Conservation (phyloP, 169 alveolate species). For the Eimeria maxima region DNA sequence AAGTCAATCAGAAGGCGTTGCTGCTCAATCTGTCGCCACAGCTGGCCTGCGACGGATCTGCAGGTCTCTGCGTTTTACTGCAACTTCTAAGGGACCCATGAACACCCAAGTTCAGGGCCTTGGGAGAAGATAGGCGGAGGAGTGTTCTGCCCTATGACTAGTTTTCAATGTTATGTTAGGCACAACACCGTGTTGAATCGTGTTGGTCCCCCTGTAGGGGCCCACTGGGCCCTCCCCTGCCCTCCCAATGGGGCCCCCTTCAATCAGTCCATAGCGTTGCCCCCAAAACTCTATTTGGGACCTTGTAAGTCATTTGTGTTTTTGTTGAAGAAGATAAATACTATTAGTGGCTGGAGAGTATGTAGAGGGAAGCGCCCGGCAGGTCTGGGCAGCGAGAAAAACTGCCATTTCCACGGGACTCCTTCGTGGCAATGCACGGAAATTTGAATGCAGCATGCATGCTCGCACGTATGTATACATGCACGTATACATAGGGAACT, state of each 20-base stretch:
- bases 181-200: too few relatives aligned
- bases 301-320: too few relatives aligned
- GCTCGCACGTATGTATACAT: neutral
- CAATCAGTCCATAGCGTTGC: too few relatives aligned
- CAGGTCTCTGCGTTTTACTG: neutral
- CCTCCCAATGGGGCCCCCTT: neutral
- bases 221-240: conserved; percentile 13
- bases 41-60: neutral
- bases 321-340: too few relatives aligned
- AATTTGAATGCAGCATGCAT: neutral
- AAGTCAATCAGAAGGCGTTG: neutral
- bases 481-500: neutral
- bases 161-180: too few relatives aligned
- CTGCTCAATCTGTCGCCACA: neutral
- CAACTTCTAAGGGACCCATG: neutral
- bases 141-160: neutral
- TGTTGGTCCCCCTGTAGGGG: neutral
- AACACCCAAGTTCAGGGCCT: neutral
- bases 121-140: neutral
- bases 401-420: too few relatives aligned
- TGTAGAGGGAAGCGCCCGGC: too few relatives aligned
- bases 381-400: too few relatives aligned
- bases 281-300: too few relatives aligned
- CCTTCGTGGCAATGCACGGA: too few relatives aligned
- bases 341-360: too few relatives aligned